Evolutionary conservation across 495 filamentous ascomycete species (phyloP), one percentile per base, ranked within the genome.

Genomic region (Aspergillus kassunensis): DNA sequence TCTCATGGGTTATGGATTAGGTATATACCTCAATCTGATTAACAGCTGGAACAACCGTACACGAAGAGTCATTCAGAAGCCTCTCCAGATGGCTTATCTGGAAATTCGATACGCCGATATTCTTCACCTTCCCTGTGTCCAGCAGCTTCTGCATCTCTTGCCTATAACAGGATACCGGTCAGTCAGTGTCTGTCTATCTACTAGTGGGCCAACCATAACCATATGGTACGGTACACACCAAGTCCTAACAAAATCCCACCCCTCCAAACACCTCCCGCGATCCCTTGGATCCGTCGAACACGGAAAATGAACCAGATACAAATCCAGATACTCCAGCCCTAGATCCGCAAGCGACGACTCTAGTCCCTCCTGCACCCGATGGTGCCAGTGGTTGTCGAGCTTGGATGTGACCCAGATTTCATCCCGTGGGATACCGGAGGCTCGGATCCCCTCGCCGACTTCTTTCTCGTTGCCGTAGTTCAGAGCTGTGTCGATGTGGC

Each of bases 71-170:
- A 35, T 36, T 34, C n/a, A 43, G 29, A n/a, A 51, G 49, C 23
- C n/a, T 43, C 40, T 51, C 49, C 12, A 51, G 29, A 29, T 51
- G 37, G 11, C 16, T 33, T 27, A 53, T 45, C 40, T 44, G 29
- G 50, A 53, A 53, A 20, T 53, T 53, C 5, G 40, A 44, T 6
- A 53, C 50, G 18, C 50, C 50, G 31, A 53, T 44, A 12, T 44
- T 44, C 6, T 13, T 16, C 7, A 53, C 50, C 12, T 45, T 44
- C 1, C 50, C 40, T 24, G 40, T 37, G 6, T 37, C 40, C 1
- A 45, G 20, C 11, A 53, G 41, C 18, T 44, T 44, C 24, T 53
- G 40, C 50, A 53, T 53, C 6, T 44, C 39, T 21, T 30, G 37
- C 49, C 49, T 40, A 1, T 12, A n/a, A n/a, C n/a, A n/a, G n/a